Percentiles rank a stretch among this genome's conserved stretches.
phyloP scores from a whole-genome alignment of 1,139 yeast genomes.

The Yamadazyma jaroonii region DNA sequence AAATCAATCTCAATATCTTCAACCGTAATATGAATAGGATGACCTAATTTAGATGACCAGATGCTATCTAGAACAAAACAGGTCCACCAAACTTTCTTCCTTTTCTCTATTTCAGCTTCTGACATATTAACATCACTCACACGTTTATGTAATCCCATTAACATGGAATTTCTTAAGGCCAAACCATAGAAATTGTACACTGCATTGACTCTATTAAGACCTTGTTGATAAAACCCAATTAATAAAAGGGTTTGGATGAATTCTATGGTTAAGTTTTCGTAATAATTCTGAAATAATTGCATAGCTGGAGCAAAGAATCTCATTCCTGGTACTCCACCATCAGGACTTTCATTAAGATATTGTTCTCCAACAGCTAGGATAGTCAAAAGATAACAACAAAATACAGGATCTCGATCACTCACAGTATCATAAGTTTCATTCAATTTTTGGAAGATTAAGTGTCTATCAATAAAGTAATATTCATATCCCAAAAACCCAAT shows the following conservation, averaged over 20 bases:
- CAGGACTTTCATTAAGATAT: conserved; percentile 12
- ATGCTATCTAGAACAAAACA: conserved; percentile 11
- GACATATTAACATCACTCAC: conserved; percentile 3
- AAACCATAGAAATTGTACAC: conserved; percentile 13
- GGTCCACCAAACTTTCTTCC: conserved; percentile 15
- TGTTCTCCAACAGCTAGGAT: conserved; percentile 15
- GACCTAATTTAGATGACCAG: conserved; percentile 14
- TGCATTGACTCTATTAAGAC: conserved; percentile 11
- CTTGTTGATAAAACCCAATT: conserved; percentile 14
- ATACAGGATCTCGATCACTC: conserved; percentile 10
- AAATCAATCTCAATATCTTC: conserved; percentile 7
- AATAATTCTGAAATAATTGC: conserved; percentile 10
- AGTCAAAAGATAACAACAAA: conserved; percentile 12
- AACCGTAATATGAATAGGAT: conserved; percentile 10
- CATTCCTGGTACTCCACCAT: conserved; percentile 15
- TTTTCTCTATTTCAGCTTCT: conserved; percentile 8
- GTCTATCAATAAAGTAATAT: conserved; percentile 11
- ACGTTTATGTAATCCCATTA: conserved; percentile 12
- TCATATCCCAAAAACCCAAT: conserved; percentile 12
- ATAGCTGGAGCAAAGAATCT: conserved; percentile 13
- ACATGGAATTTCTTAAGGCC: conserved; percentile 11
- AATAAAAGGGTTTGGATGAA: conserved; percentile 11
- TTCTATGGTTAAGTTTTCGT: conserved; percentile 10
- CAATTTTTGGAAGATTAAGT: conserved; percentile 8
- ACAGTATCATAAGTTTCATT: conserved; percentile 9